These are phyloP conservation scores for Notholithocarpus densiflorus DNA, from an alignment of 306 rosid genomes.

Conservation along the genomic window DNA sequence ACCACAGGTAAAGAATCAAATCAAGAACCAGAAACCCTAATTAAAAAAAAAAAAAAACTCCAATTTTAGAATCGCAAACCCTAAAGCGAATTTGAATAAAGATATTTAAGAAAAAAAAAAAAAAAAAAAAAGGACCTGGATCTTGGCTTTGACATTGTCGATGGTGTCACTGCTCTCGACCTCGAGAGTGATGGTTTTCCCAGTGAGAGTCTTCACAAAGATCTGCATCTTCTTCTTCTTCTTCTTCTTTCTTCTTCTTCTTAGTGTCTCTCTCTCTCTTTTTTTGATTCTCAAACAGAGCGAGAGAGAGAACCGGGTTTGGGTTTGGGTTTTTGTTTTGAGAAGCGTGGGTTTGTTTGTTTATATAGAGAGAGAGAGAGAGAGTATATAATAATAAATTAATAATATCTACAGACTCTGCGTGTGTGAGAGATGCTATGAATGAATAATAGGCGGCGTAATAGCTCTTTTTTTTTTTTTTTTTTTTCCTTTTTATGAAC, in stretches of 20 bases:
- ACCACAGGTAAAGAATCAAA: neutral
- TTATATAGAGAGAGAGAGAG: too few species aligned
- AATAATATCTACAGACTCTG: too few species aligned
- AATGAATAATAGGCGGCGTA: too few species aligned
- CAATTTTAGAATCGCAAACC: neutral
- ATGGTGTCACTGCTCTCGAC: constrained; percentile 11
- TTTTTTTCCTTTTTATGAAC: too few species aligned
- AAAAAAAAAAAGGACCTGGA: neutral
- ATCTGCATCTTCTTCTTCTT: neutral
- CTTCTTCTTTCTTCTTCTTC: neutral
- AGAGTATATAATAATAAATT: too few species aligned
- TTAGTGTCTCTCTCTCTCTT: too few species aligned
- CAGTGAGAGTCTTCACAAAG: constrained; percentile 5
- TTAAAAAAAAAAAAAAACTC: neutral
- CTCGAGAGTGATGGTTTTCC: constrained; percentile 8
- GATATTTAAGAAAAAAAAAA: neutral
- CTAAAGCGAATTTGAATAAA: neutral
- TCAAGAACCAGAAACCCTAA: neutral
- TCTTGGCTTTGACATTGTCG: constrained; percentile 7
- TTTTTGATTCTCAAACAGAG: too few species aligned
- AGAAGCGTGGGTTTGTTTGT: too few species aligned
- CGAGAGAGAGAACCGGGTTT: too few species aligned
- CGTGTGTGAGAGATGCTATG: too few species aligned
- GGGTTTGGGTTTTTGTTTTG: too few species aligned
- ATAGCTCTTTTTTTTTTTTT: too few species aligned